Evolutionary conservation across 2,329 filamentous ascomycete species (phyloP).

Genomic region (Cladosporium oxysporum): DNA sequence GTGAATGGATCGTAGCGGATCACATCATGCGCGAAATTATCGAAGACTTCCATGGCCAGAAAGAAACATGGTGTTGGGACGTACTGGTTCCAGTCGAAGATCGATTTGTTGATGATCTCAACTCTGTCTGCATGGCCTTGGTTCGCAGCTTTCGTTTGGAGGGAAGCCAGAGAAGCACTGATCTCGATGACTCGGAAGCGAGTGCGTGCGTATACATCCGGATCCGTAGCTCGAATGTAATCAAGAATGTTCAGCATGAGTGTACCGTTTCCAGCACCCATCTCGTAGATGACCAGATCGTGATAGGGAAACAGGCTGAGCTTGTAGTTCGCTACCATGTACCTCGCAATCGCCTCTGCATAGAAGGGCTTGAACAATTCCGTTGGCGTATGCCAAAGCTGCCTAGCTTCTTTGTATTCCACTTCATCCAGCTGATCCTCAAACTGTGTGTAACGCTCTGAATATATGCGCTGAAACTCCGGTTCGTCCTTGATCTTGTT

Average conservation of each 20-base stretch:
- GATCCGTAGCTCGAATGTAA: slow-evolving; percentile 86
- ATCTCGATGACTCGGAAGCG: slow-evolving; percentile 97
- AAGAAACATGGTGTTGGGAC: slow-evolving; percentile 97
- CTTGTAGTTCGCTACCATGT: slow-evolving; percentile 94
- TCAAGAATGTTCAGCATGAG: slow-evolving; percentile 98
- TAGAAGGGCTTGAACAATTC: slow-evolving; percentile 97
- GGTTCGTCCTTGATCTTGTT: slow-evolving; percentile 76
- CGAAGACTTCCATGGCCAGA: slow-evolving; percentile 95
- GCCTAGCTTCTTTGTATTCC: slow-evolving; percentile 72
- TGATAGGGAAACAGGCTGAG: slow-evolving; percentile 92
- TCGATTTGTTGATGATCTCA: slow-evolving; percentile 89
- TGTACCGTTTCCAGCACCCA: slow-evolving; percentile 95
- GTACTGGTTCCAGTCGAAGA: slow-evolving; percentile 89
- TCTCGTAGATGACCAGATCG: slow-evolving; percentile 97
- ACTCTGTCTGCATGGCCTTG: slow-evolving; percentile 81
- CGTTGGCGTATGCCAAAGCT: slow-evolving; percentile 97
- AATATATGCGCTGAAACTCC: slow-evolving; percentile 76
- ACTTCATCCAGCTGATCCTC: slow-evolving; percentile 81
- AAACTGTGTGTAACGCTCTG: slow-evolving; percentile 81
- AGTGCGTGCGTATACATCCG: slow-evolving; percentile 89
- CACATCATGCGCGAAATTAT: slow-evolving; percentile 95
- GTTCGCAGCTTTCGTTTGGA: slow-evolving; percentile 71
- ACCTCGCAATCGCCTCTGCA: slow-evolving; percentile 94
- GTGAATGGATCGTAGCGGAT: slow-evolving; percentile 86
- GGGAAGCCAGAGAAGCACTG: slow-evolving; percentile 72